Evolutionary conservation across 495 filamentous ascomycete genomes (phyloP).

Genomic region (Aspergillus panamensis): DNA sequence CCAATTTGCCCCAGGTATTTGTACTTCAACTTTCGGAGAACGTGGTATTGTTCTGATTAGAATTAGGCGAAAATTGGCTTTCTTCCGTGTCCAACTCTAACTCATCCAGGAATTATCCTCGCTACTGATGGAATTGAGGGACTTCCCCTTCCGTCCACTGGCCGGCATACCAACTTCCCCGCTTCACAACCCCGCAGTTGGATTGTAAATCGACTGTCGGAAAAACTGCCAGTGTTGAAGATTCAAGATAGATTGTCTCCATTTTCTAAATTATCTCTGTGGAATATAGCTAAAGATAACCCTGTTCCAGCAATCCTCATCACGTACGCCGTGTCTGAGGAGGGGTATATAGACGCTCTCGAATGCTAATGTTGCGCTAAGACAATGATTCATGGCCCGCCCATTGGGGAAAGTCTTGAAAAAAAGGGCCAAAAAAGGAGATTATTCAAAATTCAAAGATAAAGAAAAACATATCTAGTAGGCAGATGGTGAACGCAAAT

Average conservation of each 20-base stretch:
- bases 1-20: too few relatives aligned
- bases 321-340: not conserved
- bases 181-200: constrained; percentile 9
- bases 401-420: not conserved
- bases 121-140: too few relatives aligned
- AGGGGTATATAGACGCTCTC: constrained; percentile 5
- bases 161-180: not conserved
- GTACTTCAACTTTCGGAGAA: too few relatives aligned
- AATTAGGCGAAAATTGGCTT: too few relatives aligned
- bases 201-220: not conserved
- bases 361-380: constrained; percentile 2
- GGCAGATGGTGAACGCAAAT: not conserved
- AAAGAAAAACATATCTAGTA: constrained; percentile 15
- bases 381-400: not conserved
- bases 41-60: too few relatives aligned
- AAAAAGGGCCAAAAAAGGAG: not conserved
- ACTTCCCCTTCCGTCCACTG: too few relatives aligned
- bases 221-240: not conserved
- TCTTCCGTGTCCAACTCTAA: too few relatives aligned
- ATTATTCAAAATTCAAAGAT: constrained; percentile 12
- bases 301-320: not conserved
- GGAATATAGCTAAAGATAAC: not conserved
- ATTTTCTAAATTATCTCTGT: not conserved
- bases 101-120: too few relatives aligned
- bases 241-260: too few relatives aligned